Conservation (phyloP, 306 rosid species). For the Medicago ruthenica region DNA sequence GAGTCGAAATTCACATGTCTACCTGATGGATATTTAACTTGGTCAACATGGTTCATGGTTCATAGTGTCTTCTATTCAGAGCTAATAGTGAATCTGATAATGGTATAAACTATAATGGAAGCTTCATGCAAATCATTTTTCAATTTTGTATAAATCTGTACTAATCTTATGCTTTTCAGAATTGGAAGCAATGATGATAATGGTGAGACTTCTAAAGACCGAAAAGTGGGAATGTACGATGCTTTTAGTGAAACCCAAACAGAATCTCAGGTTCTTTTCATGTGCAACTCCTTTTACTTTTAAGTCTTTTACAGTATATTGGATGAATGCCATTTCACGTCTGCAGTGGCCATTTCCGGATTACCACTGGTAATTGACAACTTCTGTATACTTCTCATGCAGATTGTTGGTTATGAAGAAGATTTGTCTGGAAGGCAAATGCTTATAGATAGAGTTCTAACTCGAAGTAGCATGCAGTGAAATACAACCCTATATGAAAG, state of each 20-base stretch:
- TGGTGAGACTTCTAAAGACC: conserved; percentile 51
- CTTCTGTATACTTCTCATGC: conserved; percentile 43
- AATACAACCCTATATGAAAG: conserved; percentile 13
- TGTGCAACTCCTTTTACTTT: conserved; percentile 29
- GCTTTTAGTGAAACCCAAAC: conserved; percentile 93
- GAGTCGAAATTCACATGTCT: background rate
- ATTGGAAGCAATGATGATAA: conserved; percentile 60
- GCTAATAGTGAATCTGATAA: conserved; percentile 24
- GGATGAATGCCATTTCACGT: conserved; percentile 34
- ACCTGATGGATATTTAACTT: conserved; percentile 1
- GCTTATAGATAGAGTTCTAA: conserved; percentile 85
- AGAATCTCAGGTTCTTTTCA: conserved; percentile 82
- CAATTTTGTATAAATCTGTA: conserved; percentile 25
- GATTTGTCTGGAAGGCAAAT: conserved; percentile 93
- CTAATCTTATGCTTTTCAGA: conserved; percentile 45
- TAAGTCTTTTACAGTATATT: conserved; percentile 13
- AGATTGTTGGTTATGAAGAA: conserved; percentile 91
- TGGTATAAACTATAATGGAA: background rate
- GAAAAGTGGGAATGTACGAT: conserved; percentile 57
- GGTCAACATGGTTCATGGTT: conserved; percentile 4
- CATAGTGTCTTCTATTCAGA: conserved; percentile 15
- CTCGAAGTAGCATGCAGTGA: conserved; percentile 69
- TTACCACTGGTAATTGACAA: conserved; percentile 6
- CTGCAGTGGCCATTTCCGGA: conserved; percentile 29
- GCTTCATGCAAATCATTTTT: conserved; percentile 27